A percentile compares a stretch with the other conserved stretches of the same genome.
Evolutionary conservation across 257 asterid genomes (phyloP).

Genomic region (Jasminum sambac): DNA sequence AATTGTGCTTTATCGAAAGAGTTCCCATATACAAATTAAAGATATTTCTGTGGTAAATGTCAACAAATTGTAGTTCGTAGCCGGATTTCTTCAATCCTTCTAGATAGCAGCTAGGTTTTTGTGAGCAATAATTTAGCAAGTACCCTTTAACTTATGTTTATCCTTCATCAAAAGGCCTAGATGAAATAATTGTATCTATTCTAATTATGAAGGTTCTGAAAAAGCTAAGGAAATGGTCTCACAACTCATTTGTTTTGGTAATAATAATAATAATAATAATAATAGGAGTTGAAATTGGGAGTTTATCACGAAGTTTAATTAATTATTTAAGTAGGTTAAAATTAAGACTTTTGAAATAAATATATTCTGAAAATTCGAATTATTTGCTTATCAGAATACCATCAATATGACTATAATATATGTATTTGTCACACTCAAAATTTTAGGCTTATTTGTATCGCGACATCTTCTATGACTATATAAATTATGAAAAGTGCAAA

Average conservation of each 20-base stretch:
- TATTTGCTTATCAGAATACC: neutral
- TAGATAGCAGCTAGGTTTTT: constrained; percentile 13
- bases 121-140: constrained; percentile 9
- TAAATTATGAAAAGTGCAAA: neutral
- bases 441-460: neutral
- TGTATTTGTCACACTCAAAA: neutral
- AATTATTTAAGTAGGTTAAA: too few species aligned
- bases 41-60: neutral
- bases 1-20: neutral
- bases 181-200: neutral
- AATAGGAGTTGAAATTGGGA: neutral
- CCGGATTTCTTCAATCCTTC: constrained; percentile 18
- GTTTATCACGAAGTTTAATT: neutral
- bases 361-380: neutral
- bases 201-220: neutral
- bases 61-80: constrained; percentile 1
- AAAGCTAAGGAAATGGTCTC: neutral
- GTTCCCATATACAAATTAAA: neutral
- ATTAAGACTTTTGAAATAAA: neutral
- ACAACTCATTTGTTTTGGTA: neutral
- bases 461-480: neutral
- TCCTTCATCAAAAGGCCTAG: constrained; percentile 10
- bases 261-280: neutral
- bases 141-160: neutral
- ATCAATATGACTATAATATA: neutral